A percentile compares a stretch with the other conserved stretches of the same genome.
Evolutionary conservation across 2,329 filamentous ascomycete genomes (phyloP).

Genomic region (Monosporascus sp.): DNA sequence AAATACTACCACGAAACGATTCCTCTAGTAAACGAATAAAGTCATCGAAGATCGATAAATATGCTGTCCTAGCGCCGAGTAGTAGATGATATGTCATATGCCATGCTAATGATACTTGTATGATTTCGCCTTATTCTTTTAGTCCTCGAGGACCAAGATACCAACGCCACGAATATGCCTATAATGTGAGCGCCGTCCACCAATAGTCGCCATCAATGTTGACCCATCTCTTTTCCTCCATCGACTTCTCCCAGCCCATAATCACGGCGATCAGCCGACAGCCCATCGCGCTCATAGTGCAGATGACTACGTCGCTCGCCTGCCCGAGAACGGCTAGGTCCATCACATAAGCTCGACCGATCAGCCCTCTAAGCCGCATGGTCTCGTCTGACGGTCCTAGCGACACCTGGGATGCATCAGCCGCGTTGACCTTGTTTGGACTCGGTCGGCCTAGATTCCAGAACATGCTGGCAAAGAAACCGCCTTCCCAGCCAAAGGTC

Average conservation of each 20-base stretch:
- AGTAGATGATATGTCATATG: no score
- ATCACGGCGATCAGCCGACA: constrained; percentile 77
- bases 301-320: constrained; percentile 66
- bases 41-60: no score
- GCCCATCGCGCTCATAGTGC: constrained; percentile 66
- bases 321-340: constrained; percentile 70
- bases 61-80: no score
- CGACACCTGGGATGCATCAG: constrained; percentile 26
- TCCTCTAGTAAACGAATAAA: no score
- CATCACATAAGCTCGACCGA: constrained; percentile 76
- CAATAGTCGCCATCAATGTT: constrained; percentile 71
- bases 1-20: no score
- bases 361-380: constrained; percentile 64
- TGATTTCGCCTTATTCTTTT: no score
- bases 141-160: background rate
- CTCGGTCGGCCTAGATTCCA: constrained; percentile 63
- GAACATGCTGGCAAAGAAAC: constrained; percentile 78
- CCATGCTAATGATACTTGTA: no score
- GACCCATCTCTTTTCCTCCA: constrained; percentile 59
- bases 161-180: constrained; percentile 10
- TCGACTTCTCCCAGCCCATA: constrained; percentile 74
- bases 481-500: constrained; percentile 80
- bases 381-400: constrained; percentile 44
- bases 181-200: constrained; percentile 46
- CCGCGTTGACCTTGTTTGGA: constrained; percentile 31